phyloP scores from a whole-genome alignment of 75 land plant species.

The Cunninghamia lanceolata region DNA sequence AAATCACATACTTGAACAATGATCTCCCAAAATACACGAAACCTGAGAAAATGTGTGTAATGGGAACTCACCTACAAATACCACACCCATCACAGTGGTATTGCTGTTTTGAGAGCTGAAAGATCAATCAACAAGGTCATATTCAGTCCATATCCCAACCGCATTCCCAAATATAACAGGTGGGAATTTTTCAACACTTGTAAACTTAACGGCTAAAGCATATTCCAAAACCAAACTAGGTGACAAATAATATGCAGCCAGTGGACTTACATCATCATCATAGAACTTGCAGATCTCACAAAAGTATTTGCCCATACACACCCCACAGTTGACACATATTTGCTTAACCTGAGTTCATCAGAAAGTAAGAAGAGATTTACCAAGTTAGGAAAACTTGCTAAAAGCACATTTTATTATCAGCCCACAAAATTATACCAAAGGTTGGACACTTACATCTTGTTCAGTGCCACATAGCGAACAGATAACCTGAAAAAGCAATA shows the following conservation, averaged over 20 bases:
- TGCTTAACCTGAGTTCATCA: constrained; percentile 51
- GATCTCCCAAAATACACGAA: neutral
- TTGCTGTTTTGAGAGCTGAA: constrained; percentile 72
- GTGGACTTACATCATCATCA: constrained; percentile 70
- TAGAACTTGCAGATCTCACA: constrained; percentile 69
- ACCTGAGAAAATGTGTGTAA: neutral
- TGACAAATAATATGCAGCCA: neutral
- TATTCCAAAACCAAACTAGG: neutral
- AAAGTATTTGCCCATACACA: constrained; percentile 82
- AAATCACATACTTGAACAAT: neutral
- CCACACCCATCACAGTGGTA: constrained; percentile 85
- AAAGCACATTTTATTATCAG: neutral
- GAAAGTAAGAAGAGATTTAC: neutral
- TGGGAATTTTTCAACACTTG: neutral
- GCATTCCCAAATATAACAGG: neutral
- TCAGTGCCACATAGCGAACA: constrained; percentile 78
- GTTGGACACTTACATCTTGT: constrained; percentile 51
- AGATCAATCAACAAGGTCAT: constrained; percentile 5
- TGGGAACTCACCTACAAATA: constrained; percentile 56
- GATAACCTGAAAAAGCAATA: constrained; percentile 47
- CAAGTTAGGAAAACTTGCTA: neutral
- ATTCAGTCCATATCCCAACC: neutral
- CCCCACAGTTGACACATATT: constrained; percentile 69
- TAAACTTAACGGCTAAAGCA: too few species aligned
- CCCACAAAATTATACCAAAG: neutral